Conservation (phyloP, 768 basidiomycete genomes). For the Hypholoma sublateritium region DNA sequence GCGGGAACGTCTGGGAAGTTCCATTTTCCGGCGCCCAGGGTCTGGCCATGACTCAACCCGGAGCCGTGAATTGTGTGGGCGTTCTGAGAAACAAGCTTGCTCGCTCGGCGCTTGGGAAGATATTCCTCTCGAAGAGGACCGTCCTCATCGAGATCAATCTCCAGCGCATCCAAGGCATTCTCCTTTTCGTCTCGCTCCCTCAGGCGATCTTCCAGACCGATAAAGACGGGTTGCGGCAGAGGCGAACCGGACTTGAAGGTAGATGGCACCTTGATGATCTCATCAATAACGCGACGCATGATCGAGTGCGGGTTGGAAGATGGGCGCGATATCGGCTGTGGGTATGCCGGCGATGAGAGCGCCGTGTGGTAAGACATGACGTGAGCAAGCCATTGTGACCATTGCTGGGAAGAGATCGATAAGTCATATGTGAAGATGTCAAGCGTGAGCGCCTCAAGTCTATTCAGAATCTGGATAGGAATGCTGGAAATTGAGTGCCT, state of each 20-base stretch:
- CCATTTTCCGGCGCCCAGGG: conserved; percentile 17
- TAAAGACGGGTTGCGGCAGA: conserved; percentile 65
- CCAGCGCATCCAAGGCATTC: conserved; percentile 48
- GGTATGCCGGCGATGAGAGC: conserved; percentile 54
- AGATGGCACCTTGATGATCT: conserved; percentile 55
- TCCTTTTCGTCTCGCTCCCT: conserved; percentile 50
- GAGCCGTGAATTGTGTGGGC: conserved; percentile 4
- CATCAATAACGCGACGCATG: conserved; percentile 68
- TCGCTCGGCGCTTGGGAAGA: conserved; percentile 66
- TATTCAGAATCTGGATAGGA: conserved; percentile 68
- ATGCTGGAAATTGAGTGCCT: conserved; percentile 84
- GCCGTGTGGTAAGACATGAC: conserved; percentile 66
- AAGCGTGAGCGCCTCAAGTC: conserved; percentile 67
- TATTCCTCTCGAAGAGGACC: conserved; percentile 83
- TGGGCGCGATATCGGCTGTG: conserved; percentile 79
- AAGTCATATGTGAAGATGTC: conserved; percentile 72
- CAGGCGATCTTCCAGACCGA: conserved; percentile 67
- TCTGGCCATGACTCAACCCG: conserved; percentile 8
- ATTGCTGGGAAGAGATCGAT: conserved; percentile 60
- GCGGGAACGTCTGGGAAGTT: conserved; percentile 15
- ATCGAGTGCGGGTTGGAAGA: conserved; percentile 70
- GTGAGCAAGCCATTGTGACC: conserved; percentile 73
- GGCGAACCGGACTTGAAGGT: conserved; percentile 25
- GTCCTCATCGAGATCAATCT: conserved; percentile 82
- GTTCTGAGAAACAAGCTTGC: conserved; percentile 21